Evolutionary conservation across 352 stramenopile genomes (phyloP).

Genomic region (Globisporangium radiosum): DNA sequence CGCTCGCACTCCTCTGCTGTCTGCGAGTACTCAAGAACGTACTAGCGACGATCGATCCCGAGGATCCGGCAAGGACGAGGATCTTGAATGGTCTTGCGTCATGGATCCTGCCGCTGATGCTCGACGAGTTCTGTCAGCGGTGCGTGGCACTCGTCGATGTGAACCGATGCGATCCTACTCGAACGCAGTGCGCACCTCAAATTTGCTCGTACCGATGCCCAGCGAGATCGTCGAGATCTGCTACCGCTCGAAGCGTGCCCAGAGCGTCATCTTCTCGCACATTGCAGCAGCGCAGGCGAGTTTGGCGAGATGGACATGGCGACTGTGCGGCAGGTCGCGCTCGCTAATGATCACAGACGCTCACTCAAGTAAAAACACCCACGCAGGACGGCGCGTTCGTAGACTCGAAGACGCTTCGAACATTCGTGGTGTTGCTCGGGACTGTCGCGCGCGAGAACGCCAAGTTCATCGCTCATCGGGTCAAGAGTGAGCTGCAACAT

Average conservation of each 20-base stretch:
- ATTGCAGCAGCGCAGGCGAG: not conserved
- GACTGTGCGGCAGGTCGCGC: not conserved
- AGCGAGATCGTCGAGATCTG: constrained; percentile 1
- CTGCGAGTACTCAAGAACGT: not conserved
- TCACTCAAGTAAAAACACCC: not conserved
- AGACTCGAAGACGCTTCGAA: not conserved
- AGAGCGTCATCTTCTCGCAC: not conserved
- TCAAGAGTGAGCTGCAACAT: not conserved
- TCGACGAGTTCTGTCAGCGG: constrained; percentile 1
- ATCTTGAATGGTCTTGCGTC: not conserved
- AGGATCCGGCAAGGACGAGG: not conserved
- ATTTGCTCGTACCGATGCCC: not conserved
- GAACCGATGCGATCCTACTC: not conserved
- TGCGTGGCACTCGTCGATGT: not conserved
- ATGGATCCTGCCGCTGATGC: constrained; percentile 1
- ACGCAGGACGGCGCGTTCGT: not conserved
- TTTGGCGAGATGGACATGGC: not conserved
- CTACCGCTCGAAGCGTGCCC: not conserved
- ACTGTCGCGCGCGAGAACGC: constrained; percentile 2
- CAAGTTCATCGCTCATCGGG: not conserved
- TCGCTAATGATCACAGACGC: not conserved
- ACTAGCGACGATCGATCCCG: not conserved
- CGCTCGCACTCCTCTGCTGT: not conserved
- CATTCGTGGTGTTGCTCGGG: not conserved
- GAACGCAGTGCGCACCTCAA: not conserved